Evolutionary conservation across 495 filamentous ascomycete genomes (phyloP).

Genomic region (Aspergillus nanangensis): DNA sequence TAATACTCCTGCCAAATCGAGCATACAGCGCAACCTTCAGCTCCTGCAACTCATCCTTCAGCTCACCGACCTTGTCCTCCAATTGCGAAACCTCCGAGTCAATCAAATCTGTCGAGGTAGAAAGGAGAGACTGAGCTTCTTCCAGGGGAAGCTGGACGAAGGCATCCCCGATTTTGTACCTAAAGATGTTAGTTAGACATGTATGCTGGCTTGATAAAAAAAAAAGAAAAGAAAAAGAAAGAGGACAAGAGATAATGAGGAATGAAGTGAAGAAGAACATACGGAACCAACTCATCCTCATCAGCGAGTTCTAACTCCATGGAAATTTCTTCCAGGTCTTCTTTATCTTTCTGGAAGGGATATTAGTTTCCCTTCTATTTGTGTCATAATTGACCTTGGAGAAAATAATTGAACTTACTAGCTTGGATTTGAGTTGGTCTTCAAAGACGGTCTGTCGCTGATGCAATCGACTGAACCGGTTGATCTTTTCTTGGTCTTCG

Average conservation of each 20-base stretch:
- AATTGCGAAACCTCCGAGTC: conserved; percentile 70
- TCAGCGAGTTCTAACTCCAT: conserved; percentile 91
- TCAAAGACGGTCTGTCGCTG: conserved; percentile 74
- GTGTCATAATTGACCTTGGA: no score
- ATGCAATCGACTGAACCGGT: conserved; percentile 92
- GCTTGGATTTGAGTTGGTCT: conserved; percentile 77
- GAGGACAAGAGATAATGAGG: no score
- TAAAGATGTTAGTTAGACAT: conserved; percentile 27
- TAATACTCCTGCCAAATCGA: conserved; percentile 91
- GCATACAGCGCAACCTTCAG: conserved; percentile 91
- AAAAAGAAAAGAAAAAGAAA: neutral
- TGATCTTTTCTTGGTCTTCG: conserved; percentile 98
- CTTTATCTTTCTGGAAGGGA: conserved; percentile 82
- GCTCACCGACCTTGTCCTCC: conserved; percentile 66
- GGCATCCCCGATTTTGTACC: conserved; percentile 94
- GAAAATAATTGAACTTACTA: conserved; percentile 60
- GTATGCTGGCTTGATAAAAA: no score
- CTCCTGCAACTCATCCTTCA: conserved; percentile 80
- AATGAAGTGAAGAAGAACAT: no score
- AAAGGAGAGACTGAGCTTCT: conserved; percentile 81
- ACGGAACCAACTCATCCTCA: conserved; percentile 92
- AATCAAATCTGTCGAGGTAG: conserved; percentile 62
- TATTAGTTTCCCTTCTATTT: no score
- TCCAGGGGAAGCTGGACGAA: conserved; percentile 81
- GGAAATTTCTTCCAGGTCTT: conserved; percentile 89